A percentile compares a stretch with the other conserved stretches of the same genome.
phyloP scores from a whole-genome alignment of 2,329 filamentous ascomycete genomes.

The Trichoderma sp. region DNA sequence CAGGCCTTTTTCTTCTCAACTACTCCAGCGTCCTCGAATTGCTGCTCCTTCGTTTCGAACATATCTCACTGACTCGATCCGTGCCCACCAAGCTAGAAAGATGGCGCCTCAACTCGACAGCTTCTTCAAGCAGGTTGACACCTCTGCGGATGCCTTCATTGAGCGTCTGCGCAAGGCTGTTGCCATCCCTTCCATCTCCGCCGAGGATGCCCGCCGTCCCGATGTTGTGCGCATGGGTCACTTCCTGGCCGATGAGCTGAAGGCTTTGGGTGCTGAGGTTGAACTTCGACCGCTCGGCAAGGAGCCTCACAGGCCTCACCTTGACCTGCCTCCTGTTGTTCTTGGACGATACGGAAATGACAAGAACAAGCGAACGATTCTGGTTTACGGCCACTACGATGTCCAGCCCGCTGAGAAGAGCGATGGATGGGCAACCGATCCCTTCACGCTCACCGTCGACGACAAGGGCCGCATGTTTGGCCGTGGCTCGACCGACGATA shows the following conservation, averaged over 20 bases:
- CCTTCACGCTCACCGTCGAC: conserved; percentile 85
- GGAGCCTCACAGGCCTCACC: conserved; percentile 86
- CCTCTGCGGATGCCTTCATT: conserved; percentile 77
- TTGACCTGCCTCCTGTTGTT: conserved; percentile 90
- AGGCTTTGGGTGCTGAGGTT: conserved; percentile 79
- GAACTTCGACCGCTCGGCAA: conserved; percentile 85
- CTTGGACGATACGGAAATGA: conserved; percentile 91
- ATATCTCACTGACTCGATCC: conserved; percentile 57
- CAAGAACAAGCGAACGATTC: conserved; percentile 87
- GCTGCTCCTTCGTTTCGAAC: conserved; percentile 34
- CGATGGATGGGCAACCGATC: conserved; percentile 95
- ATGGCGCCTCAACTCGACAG: conserved; percentile 91
- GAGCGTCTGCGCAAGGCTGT: conserved; percentile 88
- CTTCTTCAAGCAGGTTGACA: conserved; percentile 91
- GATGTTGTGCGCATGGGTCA: conserved; percentile 98
- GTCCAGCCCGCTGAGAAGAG: conserved; percentile 92
- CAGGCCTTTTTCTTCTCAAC: conserved; percentile 30
- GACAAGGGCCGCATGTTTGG: conserved; percentile 95
- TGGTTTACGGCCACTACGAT: conserved; percentile 98
- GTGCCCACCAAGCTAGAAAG: conserved; percentile 64
- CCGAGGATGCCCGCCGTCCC: conserved; percentile 81
- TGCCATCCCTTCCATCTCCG: conserved; percentile 93
- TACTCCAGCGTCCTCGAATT: conserved; percentile 15
- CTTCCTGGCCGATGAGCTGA: conserved; percentile 82
- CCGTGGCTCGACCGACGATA: conserved; percentile 94